Conservation (phyloP, 2,329 filamentous ascomycete genomes). For the Claviceps humidiphila region DNA sequence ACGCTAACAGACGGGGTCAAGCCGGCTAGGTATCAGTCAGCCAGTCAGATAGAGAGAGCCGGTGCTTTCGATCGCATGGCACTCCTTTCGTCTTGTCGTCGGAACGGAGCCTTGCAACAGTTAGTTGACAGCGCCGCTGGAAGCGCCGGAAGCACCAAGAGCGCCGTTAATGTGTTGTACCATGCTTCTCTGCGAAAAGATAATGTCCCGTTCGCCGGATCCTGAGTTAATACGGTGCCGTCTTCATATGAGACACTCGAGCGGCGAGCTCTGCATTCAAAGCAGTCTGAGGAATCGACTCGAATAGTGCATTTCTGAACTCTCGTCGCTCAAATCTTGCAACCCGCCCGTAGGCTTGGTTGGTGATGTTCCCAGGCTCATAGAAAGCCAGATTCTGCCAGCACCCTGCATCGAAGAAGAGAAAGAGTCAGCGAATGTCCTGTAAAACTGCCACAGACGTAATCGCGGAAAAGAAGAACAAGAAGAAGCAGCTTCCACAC, state of each 20-base stretch:
- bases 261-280: not conserved
- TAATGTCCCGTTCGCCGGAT: not conserved
- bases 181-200: not conserved
- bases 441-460: not conserved
- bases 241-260: not conserved
- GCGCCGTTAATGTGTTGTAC: not conserved
- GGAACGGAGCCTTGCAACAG: too few relatives aligned
- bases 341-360: not conserved
- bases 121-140: too few relatives aligned
- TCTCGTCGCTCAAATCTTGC: not conserved
- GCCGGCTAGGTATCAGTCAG: not conserved
- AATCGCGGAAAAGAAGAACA: too few relatives aligned
- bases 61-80: too few relatives aligned
- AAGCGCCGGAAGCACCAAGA: too few relatives aligned
- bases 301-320: not conserved
- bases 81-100: too few relatives aligned
- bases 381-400: slow-evolving; percentile 49
- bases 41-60: too few relatives aligned
- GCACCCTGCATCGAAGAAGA: slow-evolving; percentile 30
- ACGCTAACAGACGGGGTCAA: too few relatives aligned
- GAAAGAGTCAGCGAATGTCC: slow-evolving; percentile 1
- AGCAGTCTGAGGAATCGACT: not conserved
- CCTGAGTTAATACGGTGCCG: not conserved
- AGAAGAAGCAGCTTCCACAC: not conserved
- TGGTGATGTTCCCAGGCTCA: slow-evolving; percentile 18